A percentile compares a stretch with the other conserved stretches of the same genome.
These are phyloP conservation scores for Ceratocystis diversiconidia DNA, from an alignment of 2,329 filamentous ascomycete genomes.

Conservation along the genomic window DNA sequence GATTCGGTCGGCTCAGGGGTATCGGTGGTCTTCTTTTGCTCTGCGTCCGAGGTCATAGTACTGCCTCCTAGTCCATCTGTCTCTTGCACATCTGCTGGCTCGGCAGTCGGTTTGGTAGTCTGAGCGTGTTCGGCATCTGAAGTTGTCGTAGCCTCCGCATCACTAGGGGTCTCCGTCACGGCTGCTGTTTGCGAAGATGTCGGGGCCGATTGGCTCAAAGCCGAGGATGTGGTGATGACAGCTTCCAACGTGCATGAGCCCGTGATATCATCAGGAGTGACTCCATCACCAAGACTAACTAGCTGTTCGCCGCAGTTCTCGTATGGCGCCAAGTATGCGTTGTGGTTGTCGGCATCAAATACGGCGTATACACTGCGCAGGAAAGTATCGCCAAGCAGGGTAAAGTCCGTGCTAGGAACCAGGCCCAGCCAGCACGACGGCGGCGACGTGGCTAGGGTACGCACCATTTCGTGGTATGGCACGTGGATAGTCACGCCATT, in stretches of 20 bases:
- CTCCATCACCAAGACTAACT: conserved; percentile 12
- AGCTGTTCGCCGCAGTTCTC: conserved; percentile 32
- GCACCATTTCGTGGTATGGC: conserved; percentile 33
- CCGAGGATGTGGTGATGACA: neutral
- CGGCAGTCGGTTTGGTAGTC: neutral
- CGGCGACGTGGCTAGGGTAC: conserved; percentile 19
- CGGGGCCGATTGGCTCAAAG: neutral
- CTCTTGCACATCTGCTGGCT: neutral
- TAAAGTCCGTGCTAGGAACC: conserved; percentile 32
- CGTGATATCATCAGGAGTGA: conserved; percentile 14
- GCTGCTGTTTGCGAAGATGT: neutral
- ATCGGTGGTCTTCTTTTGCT: neutral
- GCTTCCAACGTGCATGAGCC: conserved; percentile 13
- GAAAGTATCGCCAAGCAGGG: conserved; percentile 40
- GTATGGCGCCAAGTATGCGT: conserved; percentile 37
- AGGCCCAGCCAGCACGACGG: conserved; percentile 37
- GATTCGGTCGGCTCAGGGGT: neutral
- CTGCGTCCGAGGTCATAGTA: neutral
- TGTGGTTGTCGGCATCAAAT: conserved; percentile 37
- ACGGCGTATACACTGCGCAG: conserved; percentile 39
- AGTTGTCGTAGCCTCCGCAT: neutral
- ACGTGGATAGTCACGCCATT: conserved; percentile 34
- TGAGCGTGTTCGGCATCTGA: neutral
- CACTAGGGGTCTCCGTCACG: neutral
- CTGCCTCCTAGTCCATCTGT: neutral